Evolutionary conservation across 179 eudicot species (phyloP), one percentile per base, ranked within the genome.

Genomic region (Beta lomatogona): DNA sequence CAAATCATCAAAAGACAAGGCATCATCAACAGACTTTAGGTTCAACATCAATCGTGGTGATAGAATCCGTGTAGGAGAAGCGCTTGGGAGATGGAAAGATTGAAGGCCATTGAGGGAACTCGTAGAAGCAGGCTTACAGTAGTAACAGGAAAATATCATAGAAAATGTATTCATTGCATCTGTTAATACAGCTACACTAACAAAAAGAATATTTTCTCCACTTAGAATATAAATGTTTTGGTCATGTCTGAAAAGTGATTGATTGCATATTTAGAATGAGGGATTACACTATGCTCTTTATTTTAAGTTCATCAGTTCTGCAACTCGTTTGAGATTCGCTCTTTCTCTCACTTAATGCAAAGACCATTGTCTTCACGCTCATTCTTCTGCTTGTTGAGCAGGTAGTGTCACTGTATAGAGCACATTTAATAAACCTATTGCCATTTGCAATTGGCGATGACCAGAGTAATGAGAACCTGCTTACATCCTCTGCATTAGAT

Each of bases 11-110:
- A 61, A 79, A 70, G 88, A 83, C 28, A 79, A 83, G 4, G 80
- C 76, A 16, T 71, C 88, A 1, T 60, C 89, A 76, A 87, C 93
- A 8, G 93, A 92, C 60, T 96, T 96, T 79, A 85, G 75, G 53
- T 96, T 96, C 84, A 81, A 88, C 74, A 75, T 94, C 77, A 86
- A 85, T 60, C 89, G 72, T 11, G 99, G 98, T 19, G 97, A 92
- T 68, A 91, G 91, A 80, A 82, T 96, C 48, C 92, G 87, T 7
- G 79, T 94, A 85, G 99, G 99, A 83, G 89, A 92, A 85, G 91
- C 98, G 48, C 84, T 95, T 50, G 99, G 98, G 36, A 91, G 90
- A 81, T 90, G 93, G 93, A 79, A 85, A 58, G 70, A 82, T 25
- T 82, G 73, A 82, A 71, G 53, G 72, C 0, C 9, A 3, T 21